Evolutionary conservation across 2,329 filamentous ascomycete genomes (phyloP).

Genomic region (Beauveria sp.): DNA sequence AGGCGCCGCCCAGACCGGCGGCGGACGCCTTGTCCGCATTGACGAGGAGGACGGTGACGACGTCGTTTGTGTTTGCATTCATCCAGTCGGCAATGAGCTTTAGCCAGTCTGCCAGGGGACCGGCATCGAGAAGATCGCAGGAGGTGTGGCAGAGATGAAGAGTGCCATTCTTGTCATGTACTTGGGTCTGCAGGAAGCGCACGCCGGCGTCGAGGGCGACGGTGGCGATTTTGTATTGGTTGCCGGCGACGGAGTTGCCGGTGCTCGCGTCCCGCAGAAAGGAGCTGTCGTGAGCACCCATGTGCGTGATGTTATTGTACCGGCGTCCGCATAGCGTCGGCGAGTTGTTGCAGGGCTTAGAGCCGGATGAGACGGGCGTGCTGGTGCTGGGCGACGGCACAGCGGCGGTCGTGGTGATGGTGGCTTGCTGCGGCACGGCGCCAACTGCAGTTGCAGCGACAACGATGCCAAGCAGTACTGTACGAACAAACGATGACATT

Average conservation of each 20-base stretch:
- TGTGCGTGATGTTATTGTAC: constrained; percentile 70
- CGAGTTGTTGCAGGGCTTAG: constrained; percentile 69
- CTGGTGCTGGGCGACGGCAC: background rate
- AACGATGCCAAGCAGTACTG: background rate
- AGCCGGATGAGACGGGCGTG: constrained; percentile 2
- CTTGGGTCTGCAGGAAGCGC: constrained; percentile 62
- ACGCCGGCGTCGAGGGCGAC: constrained; percentile 63
- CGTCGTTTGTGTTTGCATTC: constrained; percentile 61
- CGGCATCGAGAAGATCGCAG: constrained; percentile 62
- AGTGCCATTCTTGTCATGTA: constrained; percentile 52
- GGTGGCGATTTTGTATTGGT: constrained; percentile 69
- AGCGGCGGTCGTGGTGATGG: background rate
- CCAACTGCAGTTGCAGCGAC: background rate
- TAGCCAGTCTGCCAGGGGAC: constrained; percentile 57
- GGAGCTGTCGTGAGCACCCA: constrained; percentile 68
- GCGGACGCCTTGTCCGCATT: constrained; percentile 56
- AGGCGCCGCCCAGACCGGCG: constrained; percentile 45
- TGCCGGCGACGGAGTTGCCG: constrained; percentile 55
- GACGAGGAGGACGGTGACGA: constrained; percentile 66
- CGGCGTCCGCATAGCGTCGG: constrained; percentile 60
- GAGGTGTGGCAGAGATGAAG: constrained; percentile 64
- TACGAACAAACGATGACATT: background rate
- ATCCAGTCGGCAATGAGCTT: constrained; percentile 59
- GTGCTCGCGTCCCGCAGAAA: constrained; percentile 61
- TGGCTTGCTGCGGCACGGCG: constrained; percentile 3